Base-by-base conservation (phyloP, 345 rosid species). In the Gossypioides kirkii region DNA sequence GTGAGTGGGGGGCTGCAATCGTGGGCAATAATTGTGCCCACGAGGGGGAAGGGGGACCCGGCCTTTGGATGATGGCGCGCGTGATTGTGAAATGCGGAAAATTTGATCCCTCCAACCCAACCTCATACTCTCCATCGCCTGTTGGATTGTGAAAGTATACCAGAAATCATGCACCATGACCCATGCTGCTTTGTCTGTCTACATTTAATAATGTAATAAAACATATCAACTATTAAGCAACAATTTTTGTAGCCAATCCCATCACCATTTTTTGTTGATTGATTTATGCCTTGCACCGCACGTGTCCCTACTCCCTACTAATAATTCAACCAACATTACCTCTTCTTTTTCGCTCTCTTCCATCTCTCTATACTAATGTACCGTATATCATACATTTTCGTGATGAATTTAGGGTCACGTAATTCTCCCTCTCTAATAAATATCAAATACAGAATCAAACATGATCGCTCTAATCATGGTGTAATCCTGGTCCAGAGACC, bases 11-110 rank as follows among this genome's bases (percentile, higher is more conserved):
- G 80, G 62, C 79, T 52, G 86, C 76, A 76, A 78, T 81, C 78
- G 82, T 54, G 75, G 70, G 80, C 84, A 85, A 88, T 74, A 80
- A 83, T 86, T 85, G 81, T 77, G 86, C 83, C 86, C 87, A 77
- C 86, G 85, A 77, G 87, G 86, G 87, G 82, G 18, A 22, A 46
- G 65, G 3, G 84, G 83, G 83, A 65, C 74, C 82, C 72, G 70
- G 75, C 3, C 42, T 8, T 63, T 76, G 76, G 77, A 43, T 49
- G 78, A 50, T 47, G 76, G 56, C 49, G 78, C 78, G 74, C 69
- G 53, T 81, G 80, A 73, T 74, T 8, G 45, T 17, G 9, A 12
- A 50, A 49, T 7, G 53, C 53, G 11, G 22, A n/a, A 50, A 49
- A 41, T 16, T 41, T 49, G 28, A 69, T 69, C 60, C 18, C 10